Conservation (phyloP, 495 filamentous ascomycete genomes). For the Penicillium goetzii region DNA sequence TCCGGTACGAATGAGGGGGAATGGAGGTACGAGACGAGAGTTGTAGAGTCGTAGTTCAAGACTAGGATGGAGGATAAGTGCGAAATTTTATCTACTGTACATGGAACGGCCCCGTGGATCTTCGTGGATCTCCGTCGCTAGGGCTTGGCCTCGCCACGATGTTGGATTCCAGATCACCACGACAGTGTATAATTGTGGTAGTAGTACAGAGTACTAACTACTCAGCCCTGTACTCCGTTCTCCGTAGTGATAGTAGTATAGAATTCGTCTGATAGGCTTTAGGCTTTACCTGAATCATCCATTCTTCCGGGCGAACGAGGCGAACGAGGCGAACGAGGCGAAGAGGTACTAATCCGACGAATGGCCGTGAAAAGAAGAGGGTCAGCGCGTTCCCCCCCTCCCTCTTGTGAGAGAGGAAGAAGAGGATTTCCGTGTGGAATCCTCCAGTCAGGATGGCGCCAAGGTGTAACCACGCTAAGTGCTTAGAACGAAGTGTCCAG, state of each 20-base stretch:
- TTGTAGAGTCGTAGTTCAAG: not conserved
- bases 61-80: not conserved
- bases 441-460: constrained; percentile 20
- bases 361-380: constrained; percentile 4
- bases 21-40: not conserved
- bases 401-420: not conserved
- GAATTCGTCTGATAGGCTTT: not conserved
- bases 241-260: not conserved
- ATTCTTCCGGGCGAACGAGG: not conserved
- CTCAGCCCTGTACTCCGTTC: too few relatives aligned
- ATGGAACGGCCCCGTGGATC: not conserved
- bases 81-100: not conserved
- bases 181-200: not conserved
- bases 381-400: not conserved
- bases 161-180: not conserved
- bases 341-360: not conserved
- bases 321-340: not conserved
- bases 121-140: constrained; percentile 1
- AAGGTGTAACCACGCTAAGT: constrained; percentile 27
- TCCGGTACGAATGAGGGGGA: constrained; percentile 3
- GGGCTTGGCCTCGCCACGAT: not conserved
- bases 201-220: not conserved
- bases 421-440: not conserved
- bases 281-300: constrained; percentile 1
- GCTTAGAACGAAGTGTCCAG: not conserved